Percentiles rank a stretch among this genome's conserved stretches.
phyloP scores from a whole-genome alignment of 1,284 basidiomycete species.

The Coriolopsis trogii region DNA sequence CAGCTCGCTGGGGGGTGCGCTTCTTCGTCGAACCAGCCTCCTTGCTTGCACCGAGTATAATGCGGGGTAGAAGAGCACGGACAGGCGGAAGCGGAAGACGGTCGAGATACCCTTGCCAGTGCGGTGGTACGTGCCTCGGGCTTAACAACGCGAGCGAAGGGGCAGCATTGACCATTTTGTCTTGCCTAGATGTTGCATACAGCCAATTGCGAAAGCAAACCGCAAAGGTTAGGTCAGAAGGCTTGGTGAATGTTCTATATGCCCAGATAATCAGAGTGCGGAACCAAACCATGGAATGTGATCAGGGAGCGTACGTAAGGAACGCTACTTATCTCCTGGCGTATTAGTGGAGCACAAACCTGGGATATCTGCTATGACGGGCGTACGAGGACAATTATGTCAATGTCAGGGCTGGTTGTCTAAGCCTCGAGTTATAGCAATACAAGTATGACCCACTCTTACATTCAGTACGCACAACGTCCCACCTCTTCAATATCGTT shows the following conservation, averaged over 20 bases:
- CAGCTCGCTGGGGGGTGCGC: constrained; percentile 8
- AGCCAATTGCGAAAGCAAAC: constrained; percentile 17
- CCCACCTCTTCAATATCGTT: too few species aligned
- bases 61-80: constrained; percentile 1
- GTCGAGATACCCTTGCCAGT: not conserved
- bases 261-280: too few species aligned
- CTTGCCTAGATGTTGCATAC: constrained; percentile 5
- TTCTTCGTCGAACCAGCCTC: not conserved
- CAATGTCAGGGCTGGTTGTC: too few species aligned
- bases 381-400: too few species aligned
- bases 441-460: too few species aligned
- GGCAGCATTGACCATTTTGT: not conserved
- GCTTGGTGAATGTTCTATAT: constrained; percentile 8
- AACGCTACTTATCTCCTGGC: too few species aligned
- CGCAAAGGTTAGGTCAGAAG: constrained; percentile 14
- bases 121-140: not conserved
- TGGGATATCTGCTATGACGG: too few species aligned
- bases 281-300: too few species aligned
- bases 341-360: too few species aligned
- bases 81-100: not conserved
- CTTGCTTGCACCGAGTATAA: constrained; percentile 7
- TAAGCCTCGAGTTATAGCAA: too few species aligned
- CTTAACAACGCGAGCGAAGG: not conserved
- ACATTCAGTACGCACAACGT: too few species aligned
- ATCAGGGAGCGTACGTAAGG: too few species aligned